Percentiles rank a stretch among this genome's conserved stretches.
phyloP scores from a whole-genome alignment of 1,284 basidiomycete species.

The Ustilago cynodontis region DNA sequence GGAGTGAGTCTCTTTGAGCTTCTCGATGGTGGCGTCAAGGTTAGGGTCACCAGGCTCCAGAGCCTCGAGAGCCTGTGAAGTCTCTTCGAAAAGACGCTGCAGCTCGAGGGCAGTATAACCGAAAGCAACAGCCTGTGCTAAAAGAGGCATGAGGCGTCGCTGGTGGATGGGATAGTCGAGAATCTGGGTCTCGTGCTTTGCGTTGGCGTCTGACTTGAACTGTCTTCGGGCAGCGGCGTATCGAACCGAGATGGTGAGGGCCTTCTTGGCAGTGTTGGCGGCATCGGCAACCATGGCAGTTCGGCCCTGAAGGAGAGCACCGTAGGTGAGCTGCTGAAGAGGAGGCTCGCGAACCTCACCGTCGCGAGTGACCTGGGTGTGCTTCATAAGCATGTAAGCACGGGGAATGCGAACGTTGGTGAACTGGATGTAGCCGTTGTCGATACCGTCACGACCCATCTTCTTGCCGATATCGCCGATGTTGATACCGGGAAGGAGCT shows the following conservation, averaged over 20 bases:
- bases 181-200: slow-evolving; percentile 73
- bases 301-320: slow-evolving; percentile 74
- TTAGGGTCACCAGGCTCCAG: slow-evolving; percentile 72
- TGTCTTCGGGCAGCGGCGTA: slow-evolving; percentile 75
- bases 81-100: slow-evolving; percentile 70
- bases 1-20: slow-evolving; percentile 75
- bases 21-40: slow-evolving; percentile 70
- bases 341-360: slow-evolving; percentile 72
- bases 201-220: slow-evolving; percentile 71
- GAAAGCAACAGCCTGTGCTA: slow-evolving; percentile 75
- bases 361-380: slow-evolving; percentile 74
- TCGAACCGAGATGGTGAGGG: slow-evolving; percentile 74
- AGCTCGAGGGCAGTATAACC: slow-evolving; percentile 74
- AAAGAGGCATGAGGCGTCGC: slow-evolving; percentile 74
- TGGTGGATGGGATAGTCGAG: slow-evolving; percentile 77
- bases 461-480: slow-evolving; percentile 73
- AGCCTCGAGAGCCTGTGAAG: slow-evolving; percentile 73
- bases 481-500: slow-evolving; percentile 76
- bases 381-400: slow-evolving; percentile 76
- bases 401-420: slow-evolving; percentile 75
- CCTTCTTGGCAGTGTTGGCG: slow-evolving; percentile 73
- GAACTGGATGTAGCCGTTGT: slow-evolving; percentile 75
- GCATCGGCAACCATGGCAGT: slow-evolving; percentile 75
- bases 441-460: slow-evolving; percentile 72
- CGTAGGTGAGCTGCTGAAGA: slow-evolving; percentile 75